Conservation (phyloP, 2,329 filamentous ascomycete species). For the Claviceps sp. region DNA sequence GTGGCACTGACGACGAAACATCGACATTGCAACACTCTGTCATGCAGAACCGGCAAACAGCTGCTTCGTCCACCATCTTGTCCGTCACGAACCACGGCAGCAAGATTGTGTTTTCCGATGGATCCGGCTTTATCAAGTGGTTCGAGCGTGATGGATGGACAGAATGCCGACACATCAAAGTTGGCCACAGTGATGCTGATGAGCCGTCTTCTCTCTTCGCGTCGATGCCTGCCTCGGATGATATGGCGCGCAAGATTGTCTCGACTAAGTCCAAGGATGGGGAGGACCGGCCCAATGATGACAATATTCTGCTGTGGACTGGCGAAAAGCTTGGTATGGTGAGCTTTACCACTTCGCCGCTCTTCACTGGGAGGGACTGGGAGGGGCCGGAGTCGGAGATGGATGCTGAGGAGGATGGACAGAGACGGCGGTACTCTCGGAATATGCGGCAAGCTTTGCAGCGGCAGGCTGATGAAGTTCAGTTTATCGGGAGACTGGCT, state of each 20-base stretch:
- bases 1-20: constrained; percentile 12
- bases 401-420: constrained; percentile 29
- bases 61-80: constrained; percentile 66
- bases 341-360: constrained; percentile 40
- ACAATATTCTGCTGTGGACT: constrained; percentile 76
- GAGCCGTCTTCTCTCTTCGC: constrained; percentile 36
- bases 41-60: constrained; percentile 72
- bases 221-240: constrained; percentile 40
- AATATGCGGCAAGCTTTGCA: constrained; percentile 64
- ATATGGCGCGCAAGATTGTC: constrained; percentile 70
- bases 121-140: constrained; percentile 77
- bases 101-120: constrained; percentile 70
- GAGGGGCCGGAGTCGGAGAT: constrained; percentile 33
- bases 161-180: constrained; percentile 39
- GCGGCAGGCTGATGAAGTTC: constrained; percentile 64
- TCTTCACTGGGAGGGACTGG: constrained; percentile 38
- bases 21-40: constrained; percentile 28
- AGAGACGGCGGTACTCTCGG: constrained; percentile 49
- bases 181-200: constrained; percentile 39
- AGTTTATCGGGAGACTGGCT: constrained; percentile 56
- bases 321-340: constrained; percentile 71
- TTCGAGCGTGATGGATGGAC: constrained; percentile 71
- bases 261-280: constrained; percentile 35
- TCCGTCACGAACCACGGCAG: constrained; percentile 73
- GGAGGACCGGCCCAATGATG: constrained; percentile 30